These are phyloP conservation scores for Amaranthus palmeri DNA, from an alignment of 148 eudicot genomes.

Conservation along the genomic window DNA sequence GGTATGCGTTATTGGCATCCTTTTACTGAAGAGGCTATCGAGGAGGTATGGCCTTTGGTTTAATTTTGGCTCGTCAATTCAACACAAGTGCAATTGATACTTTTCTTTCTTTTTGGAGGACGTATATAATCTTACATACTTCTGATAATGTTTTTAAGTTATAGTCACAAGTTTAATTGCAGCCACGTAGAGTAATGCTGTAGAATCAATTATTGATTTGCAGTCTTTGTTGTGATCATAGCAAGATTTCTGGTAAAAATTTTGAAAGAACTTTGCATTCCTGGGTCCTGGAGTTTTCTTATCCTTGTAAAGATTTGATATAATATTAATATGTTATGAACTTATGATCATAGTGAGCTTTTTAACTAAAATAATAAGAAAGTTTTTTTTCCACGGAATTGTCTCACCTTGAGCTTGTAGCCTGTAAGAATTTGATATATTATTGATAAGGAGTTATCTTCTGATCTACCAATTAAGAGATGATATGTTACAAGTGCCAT, in stretches of 20 bases:
- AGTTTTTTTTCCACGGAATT: too few species aligned
- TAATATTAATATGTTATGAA: too few species aligned
- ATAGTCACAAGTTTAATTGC: not conserved
- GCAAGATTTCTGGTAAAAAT: not conserved
- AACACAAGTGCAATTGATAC: too few species aligned
- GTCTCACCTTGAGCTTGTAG: too few species aligned
- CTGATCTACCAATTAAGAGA: not conserved
- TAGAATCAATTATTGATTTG: too few species aligned
- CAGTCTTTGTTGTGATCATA: not conserved
- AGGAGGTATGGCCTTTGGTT: conserved; percentile 69
- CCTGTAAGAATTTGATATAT: not conserved
- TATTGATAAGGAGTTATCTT: not conserved
- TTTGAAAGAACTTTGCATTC: not conserved
- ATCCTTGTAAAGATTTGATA: not conserved
- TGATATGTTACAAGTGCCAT: not conserved
- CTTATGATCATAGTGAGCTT: too few species aligned
- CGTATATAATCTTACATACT: not conserved
- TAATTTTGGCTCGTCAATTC: not conserved
- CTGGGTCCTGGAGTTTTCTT: not conserved
- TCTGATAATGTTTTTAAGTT: not conserved
- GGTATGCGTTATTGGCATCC: conserved; percentile 99
- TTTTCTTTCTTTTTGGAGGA: not conserved
- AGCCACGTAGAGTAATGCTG: not conserved
- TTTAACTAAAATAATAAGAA: too few species aligned
- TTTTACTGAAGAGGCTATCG: conserved; percentile 98